These are phyloP conservation scores for Kwoniella shivajii DNA, from an alignment of 1,284 basidiomycete genomes.

Conservation along the genomic window DNA sequence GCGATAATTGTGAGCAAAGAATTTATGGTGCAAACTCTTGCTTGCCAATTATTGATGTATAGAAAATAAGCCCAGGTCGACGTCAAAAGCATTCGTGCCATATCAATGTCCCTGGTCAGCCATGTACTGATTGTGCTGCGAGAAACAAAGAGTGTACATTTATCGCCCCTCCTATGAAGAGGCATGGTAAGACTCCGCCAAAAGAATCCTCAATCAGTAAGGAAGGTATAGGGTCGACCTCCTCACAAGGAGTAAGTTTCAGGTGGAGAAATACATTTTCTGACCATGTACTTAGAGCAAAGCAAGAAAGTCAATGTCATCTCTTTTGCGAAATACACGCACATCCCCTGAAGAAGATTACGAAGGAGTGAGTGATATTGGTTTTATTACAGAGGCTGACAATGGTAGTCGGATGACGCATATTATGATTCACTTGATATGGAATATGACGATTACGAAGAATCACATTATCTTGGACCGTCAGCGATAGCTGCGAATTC, in stretches of 20 bases:
- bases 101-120: constrained; percentile 2
- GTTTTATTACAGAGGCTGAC: too few species aligned
- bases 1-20: constrained; percentile 14
- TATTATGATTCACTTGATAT: constrained; percentile 15
- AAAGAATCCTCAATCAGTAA: not conserved
- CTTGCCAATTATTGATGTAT: not conserved
- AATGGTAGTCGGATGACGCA: constrained; percentile 11
- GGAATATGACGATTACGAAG: constrained; percentile 12
- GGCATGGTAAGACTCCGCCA: constrained; percentile 1
- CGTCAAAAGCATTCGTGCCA: constrained; percentile 13
- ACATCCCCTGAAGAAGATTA: too few species aligned
- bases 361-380: too few species aligned
- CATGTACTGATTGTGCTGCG: constrained; percentile 11
- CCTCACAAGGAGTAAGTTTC: too few species aligned
- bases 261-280: too few species aligned
- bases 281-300: too few species aligned
- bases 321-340: too few species aligned
- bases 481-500: constrained; percentile 1
- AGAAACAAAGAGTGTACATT: constrained; percentile 10
- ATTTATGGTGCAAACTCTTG: too few species aligned
- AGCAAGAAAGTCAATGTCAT: too few species aligned
- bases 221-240: too few species aligned
- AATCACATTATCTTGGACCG: constrained; percentile 11
- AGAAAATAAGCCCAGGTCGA: not conserved
- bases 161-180: constrained; percentile 4